phyloP scores from a whole-genome alignment of 164 flowering plant genomes.

The Malania oleifera region DNA sequence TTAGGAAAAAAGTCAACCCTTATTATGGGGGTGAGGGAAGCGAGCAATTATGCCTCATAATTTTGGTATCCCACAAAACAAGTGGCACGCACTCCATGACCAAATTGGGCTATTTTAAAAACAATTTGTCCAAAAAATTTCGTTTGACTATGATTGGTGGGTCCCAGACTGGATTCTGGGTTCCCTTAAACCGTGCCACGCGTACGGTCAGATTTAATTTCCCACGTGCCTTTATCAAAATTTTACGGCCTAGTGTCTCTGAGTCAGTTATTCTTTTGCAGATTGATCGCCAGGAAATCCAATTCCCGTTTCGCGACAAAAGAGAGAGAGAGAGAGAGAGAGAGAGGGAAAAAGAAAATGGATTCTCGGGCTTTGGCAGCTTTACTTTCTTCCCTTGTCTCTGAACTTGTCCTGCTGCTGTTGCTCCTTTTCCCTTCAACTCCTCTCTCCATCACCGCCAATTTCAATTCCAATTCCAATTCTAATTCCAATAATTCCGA shows the following conservation, averaged over 20 bases:
- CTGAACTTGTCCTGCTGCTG: slow-evolving; percentile 36
- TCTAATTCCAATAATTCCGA: no score
- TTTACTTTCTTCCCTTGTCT: slow-evolving; percentile 45
- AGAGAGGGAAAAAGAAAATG: slow-evolving; percentile 19
- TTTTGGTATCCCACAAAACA: no score
- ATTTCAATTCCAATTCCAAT: slow-evolving; percentile 1
- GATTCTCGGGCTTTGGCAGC: slow-evolving; percentile 46
- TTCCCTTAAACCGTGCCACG: slow-evolving; percentile 6
- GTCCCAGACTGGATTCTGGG: neutral
- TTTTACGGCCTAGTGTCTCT: neutral
- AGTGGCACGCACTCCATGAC: no score
- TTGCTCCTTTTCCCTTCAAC: slow-evolving; percentile 29
- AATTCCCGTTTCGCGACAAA: slow-evolving; percentile 16
- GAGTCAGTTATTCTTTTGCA: neutral
- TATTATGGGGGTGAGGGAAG: no score
- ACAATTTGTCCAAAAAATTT: no score
- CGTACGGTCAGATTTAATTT: slow-evolving; percentile 9
- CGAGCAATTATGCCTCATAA: no score
- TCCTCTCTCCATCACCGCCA: neutral
- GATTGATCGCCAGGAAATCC: slow-evolving; percentile 19
- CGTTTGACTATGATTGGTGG: no score
- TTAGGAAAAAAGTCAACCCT: no score
- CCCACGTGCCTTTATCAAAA: slow-evolving; percentile 4
- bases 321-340: no score
- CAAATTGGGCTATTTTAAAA: no score